These are phyloP conservation scores for Hanseniaspora uvarum DNA, from an alignment of 1,139 yeast species.

Conservation along the genomic window DNA sequence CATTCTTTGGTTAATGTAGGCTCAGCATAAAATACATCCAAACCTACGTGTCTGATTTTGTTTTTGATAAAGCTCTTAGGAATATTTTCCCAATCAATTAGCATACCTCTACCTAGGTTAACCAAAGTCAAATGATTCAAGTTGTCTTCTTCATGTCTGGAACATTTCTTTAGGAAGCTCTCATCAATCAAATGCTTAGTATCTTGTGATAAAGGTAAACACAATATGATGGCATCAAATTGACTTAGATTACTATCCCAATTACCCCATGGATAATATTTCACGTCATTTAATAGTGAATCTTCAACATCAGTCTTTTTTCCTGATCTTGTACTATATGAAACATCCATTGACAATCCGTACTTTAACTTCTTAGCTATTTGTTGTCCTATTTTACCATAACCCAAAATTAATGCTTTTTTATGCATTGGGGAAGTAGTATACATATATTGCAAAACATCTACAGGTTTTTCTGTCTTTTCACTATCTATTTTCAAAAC, in stretches of 20 bases:
- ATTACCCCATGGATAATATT: slow-evolving; percentile 35
- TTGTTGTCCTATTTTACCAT: slow-evolving; percentile 64
- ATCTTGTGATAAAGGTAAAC: slow-evolving; percentile 56
- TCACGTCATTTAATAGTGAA: slow-evolving; percentile 27
- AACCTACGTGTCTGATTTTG: slow-evolving; percentile 59
- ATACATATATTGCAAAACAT: slow-evolving; percentile 16
- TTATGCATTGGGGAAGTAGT: slow-evolving; percentile 45
- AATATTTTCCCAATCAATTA: slow-evolving; percentile 61
- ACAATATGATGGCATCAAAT: slow-evolving; percentile 52
- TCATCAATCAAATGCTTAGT: slow-evolving; percentile 50
- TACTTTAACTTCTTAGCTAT: slow-evolving; percentile 46
- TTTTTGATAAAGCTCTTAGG: slow-evolving; percentile 47
- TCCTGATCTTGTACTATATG: slow-evolving; percentile 48
- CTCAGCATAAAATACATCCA: slow-evolving; percentile 74
- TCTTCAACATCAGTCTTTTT: slow-evolving; percentile 26
- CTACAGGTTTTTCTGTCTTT: neutral
- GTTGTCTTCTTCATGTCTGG: slow-evolving; percentile 26
- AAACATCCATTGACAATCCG: slow-evolving; percentile 59
- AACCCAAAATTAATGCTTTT: slow-evolving; percentile 58
- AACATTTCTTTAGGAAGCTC: slow-evolving; percentile 38
- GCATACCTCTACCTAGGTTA: slow-evolving; percentile 69
- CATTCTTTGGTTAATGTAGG: slow-evolving; percentile 49
- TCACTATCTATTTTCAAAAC: neutral
- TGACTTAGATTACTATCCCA: slow-evolving; percentile 17
- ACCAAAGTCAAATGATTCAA: slow-evolving; percentile 46